Conservation (phyloP, 345 rosid species). For the Moringa oleifera region DNA sequence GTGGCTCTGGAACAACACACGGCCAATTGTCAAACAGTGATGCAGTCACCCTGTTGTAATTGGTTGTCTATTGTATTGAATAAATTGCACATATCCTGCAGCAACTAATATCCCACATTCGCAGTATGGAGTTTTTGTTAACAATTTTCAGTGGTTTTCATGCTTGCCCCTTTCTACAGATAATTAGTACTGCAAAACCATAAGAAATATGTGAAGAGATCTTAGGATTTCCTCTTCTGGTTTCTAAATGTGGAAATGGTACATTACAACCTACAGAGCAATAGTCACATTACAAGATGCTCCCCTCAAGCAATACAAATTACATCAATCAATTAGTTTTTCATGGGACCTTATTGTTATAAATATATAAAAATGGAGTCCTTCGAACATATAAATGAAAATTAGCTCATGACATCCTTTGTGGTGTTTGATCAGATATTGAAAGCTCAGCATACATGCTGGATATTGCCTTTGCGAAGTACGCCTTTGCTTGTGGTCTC, state of each 20-base stretch:
- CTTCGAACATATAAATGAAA: neutral
- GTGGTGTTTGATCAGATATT: slow-evolving; percentile 23
- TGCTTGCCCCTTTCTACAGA: too few species aligned
- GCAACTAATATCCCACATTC: too few species aligned
- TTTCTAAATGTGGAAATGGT: too few species aligned
- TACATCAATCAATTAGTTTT: slow-evolving; percentile 5
- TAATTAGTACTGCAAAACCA: too few species aligned
- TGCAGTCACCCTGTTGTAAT: neutral
- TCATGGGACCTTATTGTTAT: neutral
- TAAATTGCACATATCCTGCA: neutral
- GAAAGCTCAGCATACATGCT: slow-evolving; percentile 65
- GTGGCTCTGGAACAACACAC: slow-evolving; percentile 91
- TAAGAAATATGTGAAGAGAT: too few species aligned
- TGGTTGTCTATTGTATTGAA: too few species aligned
- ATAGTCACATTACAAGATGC: neutral
- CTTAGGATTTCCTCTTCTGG: too few species aligned
- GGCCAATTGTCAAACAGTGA: slow-evolving; percentile 46
- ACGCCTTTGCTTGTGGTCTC: slow-evolving; percentile 76
- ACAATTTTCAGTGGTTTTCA: too few species aligned
- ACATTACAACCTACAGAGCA: neutral
- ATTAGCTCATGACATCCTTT: slow-evolving; percentile 17
- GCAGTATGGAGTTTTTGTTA: too few species aligned
- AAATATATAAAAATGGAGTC: neutral
- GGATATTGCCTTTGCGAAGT: slow-evolving; percentile 58
- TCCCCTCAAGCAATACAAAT: neutral